Base-by-base conservation (phyloP, 371 early-diverging fungal genomes). In the Mortierella sp. region DNA sequence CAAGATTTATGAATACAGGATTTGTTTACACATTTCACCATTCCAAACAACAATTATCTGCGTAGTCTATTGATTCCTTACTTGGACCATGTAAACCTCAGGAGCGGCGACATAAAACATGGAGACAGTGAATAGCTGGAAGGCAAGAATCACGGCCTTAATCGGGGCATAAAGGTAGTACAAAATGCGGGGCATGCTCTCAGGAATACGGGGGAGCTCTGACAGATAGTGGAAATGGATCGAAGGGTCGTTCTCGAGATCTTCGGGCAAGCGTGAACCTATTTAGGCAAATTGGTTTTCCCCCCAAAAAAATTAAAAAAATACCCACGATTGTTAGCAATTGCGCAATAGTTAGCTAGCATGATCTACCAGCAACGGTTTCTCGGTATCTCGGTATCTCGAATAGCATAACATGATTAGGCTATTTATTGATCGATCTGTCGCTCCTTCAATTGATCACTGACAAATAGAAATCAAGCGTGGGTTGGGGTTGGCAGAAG, bases 71-170 rank as follows among this genome's bases (percentile, higher is more conserved):
- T 58, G 64, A 16, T 14, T 64, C 24, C 76, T 64, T 90, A 96
- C 97, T 90, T 97, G 98, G 18, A 98, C 88, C 68, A 98, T 78
- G 55, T 97, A 88, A 66, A 84, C 89, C 57, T 93, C 89, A 8
- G 95, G 93, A 10, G 73, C 72, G 22, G 81, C 63, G 28, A 81
- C 81, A 0, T 28, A 18, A 63, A 81, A 81, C 81, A 81, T 81
- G 72, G 81, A 61, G 32, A 86, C 66, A 87, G 84, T 83, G 64
- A 88, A 84, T 67, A 91, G 68, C 52, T 87, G 75, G 18, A 83
- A 9, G 28, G 87, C 77, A 52, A 84, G 77, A 64, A 88, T 75
- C 0, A 89, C 39, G 3, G 88, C 90, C 68, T 94, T 92, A 78
- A 94, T 88, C 24, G 94, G 94, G 24, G 89, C 91, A 84, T 87